Evolutionary conservation across 164 flowering plant genomes (phyloP), one percentile per base, ranked within the genome.

Genomic region (Piper longum): DNA sequence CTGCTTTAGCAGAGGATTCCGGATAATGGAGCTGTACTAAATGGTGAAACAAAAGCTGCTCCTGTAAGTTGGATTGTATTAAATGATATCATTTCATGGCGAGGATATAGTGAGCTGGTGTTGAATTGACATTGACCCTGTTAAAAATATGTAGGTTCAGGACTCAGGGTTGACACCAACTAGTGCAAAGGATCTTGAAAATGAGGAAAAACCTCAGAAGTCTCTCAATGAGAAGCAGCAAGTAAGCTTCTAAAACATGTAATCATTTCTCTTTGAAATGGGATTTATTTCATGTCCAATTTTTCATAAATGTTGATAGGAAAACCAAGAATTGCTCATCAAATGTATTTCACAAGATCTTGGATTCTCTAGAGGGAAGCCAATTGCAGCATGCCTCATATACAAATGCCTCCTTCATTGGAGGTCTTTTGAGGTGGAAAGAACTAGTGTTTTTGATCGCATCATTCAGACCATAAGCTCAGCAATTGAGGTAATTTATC

Each of bases 341-440:
- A 87, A 82, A 72, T 95, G 95, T 64, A 82, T 95, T 64, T 74
- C 95, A 64, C 89, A 86, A 77, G 89, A 91, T 72, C 71, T 95
- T 55, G 97, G 97, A 68, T 91, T 84, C 71, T 81, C 93, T 67
- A 81, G 85, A 45, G 86, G 96, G 64, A 91, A 76, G 69, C 97
- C 99, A 42, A 69, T 91, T 73, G 91, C 99, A 67, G 95, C 97
- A 60, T 85, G 93, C 75, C 72, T 95, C 58, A 87, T 95, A 64
- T 95, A 91, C 79, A 95, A 91, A 69, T 81, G 93, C 75, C 96
- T 95, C 64, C 93, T 95, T 64, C 99, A 95, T 67, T 95, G 99
- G 99, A 85, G 96, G 67, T 95, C 97, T 64, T 95, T 91, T 77
- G 99, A 91, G 75, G 99, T 91, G 70, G 99, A 95, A 80, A 83